Evolutionary conservation across 495 filamentous ascomycete genomes (phyloP).

Genomic region (Friedmanniomyces endolithicus): DNA sequence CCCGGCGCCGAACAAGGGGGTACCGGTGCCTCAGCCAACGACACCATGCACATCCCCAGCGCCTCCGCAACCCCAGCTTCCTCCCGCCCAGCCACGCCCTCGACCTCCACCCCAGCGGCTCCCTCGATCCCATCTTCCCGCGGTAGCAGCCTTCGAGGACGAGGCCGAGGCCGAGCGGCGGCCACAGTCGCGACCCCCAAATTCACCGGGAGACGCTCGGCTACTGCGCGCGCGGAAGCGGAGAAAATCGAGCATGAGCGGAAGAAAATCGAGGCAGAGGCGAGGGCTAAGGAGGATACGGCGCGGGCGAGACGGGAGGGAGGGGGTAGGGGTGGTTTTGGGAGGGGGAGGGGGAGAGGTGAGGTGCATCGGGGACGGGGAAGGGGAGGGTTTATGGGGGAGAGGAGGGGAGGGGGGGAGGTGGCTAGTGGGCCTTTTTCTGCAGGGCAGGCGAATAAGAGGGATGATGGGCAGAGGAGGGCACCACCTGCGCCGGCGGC

Average conservation of each 20-base stretch:
- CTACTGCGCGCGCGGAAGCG: slow-evolving; percentile 10
- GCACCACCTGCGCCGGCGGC: slow-evolving; percentile 1
- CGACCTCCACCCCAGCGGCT: neutral
- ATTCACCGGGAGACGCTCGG: slow-evolving; percentile 9
- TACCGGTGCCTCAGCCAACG: neutral
- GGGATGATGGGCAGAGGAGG: slow-evolving; percentile 2
- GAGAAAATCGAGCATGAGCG: slow-evolving; percentile 18
- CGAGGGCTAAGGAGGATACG: slow-evolving; percentile 6
- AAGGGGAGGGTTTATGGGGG: slow-evolving; percentile 13
- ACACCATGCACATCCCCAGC: neutral
- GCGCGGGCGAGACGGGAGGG: slow-evolving; percentile 1
- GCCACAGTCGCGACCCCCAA: slow-evolving; percentile 5
- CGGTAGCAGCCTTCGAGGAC: neutral
- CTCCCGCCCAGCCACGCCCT: neutral
- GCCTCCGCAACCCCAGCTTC: neutral
- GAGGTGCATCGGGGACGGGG: slow-evolving; percentile 3
- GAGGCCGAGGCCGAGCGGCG: neutral
- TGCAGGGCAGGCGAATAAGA: slow-evolving; percentile 16
- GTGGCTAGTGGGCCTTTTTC: neutral
- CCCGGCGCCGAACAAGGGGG: no score
- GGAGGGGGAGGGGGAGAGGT: neutral
- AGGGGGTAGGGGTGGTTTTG: slow-evolving; percentile 3
- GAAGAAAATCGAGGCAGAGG: slow-evolving; percentile 14
- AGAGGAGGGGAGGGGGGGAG: neutral
- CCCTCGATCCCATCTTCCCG: neutral